Conservation (phyloP, 1,139 yeast genomes). For the Geotrichum restrictum region DNA sequence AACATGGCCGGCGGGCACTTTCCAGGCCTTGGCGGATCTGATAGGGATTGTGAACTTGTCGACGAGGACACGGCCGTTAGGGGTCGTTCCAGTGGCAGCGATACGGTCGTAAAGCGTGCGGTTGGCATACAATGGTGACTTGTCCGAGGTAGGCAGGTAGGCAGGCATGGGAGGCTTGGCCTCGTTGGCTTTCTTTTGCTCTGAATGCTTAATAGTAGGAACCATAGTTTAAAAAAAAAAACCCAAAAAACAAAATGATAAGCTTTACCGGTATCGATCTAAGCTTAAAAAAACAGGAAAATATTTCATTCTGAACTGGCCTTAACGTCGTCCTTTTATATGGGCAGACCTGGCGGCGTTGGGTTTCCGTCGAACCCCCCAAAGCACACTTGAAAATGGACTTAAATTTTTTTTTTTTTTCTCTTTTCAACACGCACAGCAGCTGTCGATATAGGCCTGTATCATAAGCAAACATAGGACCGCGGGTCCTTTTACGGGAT, state of each 20-base stretch:
- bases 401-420: too few species aligned
- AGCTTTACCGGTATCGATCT: not conserved
- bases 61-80: constrained; percentile 34
- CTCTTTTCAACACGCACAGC: too few species aligned
- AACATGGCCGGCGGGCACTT: constrained; percentile 55
- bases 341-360: not conserved
- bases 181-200: constrained; percentile 19
- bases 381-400: too few species aligned
- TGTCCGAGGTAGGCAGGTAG: constrained; percentile 49
- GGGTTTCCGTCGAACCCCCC: not conserved
- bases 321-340: not conserved
- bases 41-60: constrained; percentile 47
- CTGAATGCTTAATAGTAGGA: constrained; percentile 9
- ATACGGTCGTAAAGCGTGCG: constrained; percentile 46
- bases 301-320: not conserved
- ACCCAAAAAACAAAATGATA: not conserved
- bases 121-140: constrained; percentile 52
- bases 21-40: constrained; percentile 57
- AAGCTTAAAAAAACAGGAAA: not conserved
- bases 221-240: not conserved
- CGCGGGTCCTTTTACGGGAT: too few species aligned
- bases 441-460: too few species aligned
- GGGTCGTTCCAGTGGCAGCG: constrained; percentile 39
- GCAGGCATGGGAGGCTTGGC: constrained; percentile 40
- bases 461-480: not conserved